These are phyloP conservation scores for Silene uniflora DNA, from an alignment of 148 eudicot genomes.

Conservation along the genomic window DNA sequence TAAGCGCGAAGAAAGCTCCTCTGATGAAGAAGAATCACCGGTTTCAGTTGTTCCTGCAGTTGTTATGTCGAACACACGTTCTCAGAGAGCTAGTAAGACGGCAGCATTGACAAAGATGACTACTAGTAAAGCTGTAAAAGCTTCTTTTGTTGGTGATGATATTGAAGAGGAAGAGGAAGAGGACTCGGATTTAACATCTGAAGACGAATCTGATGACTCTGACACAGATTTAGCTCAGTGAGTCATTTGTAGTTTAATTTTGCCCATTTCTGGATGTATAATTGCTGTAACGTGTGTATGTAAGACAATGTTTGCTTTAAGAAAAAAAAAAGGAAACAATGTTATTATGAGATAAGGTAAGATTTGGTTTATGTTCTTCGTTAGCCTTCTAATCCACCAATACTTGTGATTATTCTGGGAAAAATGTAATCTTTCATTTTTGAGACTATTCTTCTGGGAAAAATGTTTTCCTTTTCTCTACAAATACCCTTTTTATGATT, in stretches of 20 bases:
- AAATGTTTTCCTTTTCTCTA: too few relatives aligned
- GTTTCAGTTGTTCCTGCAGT: conserved; percentile 44
- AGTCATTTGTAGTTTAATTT: conserved; percentile 18
- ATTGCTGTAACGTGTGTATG: conserved; percentile 3
- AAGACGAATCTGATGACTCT: conserved; percentile 46
- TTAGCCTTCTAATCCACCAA: too few relatives aligned
- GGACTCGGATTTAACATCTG: conserved; percentile 52
- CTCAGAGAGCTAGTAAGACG: conserved; percentile 92
- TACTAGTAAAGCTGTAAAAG: conserved; percentile 33
- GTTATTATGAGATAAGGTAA: too few relatives aligned
- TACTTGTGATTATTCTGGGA: too few relatives aligned
- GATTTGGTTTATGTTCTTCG: not conserved
- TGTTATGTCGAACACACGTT: conserved; percentile 44
- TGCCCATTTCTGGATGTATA: conserved; percentile 3
- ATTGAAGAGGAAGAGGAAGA: conserved; percentile 59
- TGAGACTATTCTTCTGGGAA: too few relatives aligned
- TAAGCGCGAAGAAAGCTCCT: conserved; percentile 57
- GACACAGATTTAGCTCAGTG: conserved; percentile 28
- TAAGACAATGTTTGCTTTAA: not conserved
- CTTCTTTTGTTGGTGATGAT: conserved; percentile 27
- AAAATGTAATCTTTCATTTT: too few relatives aligned
- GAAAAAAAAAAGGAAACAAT: too few relatives aligned
- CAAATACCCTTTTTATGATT: too few relatives aligned
- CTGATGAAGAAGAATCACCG: conserved; percentile 60
- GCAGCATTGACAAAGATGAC: conserved; percentile 76